These are phyloP conservation scores for Hyaloscypha variabilis DNA, from an alignment of 495 filamentous ascomycete genomes.

Conservation along the genomic window DNA sequence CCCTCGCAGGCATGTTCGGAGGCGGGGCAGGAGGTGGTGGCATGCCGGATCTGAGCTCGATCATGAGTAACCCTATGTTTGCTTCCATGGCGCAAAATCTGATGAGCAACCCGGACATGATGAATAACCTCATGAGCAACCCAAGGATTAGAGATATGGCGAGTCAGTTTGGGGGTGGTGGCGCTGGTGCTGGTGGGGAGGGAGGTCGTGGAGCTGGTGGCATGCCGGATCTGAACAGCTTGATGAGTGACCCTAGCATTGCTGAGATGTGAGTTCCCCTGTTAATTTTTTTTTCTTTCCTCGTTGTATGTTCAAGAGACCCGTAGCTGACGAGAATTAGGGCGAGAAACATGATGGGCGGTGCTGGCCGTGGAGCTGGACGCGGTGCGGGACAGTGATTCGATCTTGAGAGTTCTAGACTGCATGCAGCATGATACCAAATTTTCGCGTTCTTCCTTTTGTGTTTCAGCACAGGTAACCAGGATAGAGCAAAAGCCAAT, in stretches of 20 bases:
- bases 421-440: not conserved
- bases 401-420: not conserved
- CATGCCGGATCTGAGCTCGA: conserved; percentile 79
- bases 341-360: conserved; percentile 80
- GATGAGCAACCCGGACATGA: conserved; percentile 92
- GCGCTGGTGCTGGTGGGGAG: conserved; percentile 45
- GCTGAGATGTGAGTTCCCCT: conserved; percentile 80
- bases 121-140: conserved; percentile 91
- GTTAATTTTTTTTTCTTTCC: not conserved
- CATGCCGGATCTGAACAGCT: conserved; percentile 73
- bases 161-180: conserved; percentile 59
- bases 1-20: conserved; percentile 73
- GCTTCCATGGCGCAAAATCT: conserved; percentile 92
- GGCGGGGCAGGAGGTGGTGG: conserved; percentile 69
- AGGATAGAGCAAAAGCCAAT: not conserved
- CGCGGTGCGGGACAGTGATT: conserved; percentile 38
- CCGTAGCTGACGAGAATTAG: conserved; percentile 41
- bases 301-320: too few species aligned
- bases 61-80: conserved; percentile 99
- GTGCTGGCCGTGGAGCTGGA: conserved; percentile 50
- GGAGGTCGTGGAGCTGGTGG: conserved; percentile 61
- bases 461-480: not conserved
- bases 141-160: conserved; percentile 86
- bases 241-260: conserved; percentile 92
- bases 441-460: not conserved